phyloP scores from a whole-genome alignment of 305 asterid species.

The Fraxinus sp. region DNA sequence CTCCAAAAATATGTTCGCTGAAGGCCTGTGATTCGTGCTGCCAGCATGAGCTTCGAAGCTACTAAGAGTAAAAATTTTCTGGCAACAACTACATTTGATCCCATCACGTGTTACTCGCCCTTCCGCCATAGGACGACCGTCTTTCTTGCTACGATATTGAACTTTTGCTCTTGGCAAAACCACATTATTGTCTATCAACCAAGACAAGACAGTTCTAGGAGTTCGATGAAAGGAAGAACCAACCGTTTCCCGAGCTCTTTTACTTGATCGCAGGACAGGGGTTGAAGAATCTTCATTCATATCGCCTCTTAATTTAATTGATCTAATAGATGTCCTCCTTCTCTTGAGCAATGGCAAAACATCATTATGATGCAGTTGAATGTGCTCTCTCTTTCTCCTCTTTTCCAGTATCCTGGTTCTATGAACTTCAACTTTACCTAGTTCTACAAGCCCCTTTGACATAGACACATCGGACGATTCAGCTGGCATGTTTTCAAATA shows the following conservation, averaged over 20 bases:
- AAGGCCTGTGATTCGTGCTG: slow-evolving; percentile 55
- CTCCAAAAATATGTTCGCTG: slow-evolving; percentile 61
- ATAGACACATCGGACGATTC: slow-evolving; percentile 25
- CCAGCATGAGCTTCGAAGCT: slow-evolving; percentile 78
- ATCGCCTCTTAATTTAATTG: slow-evolving; percentile 28
- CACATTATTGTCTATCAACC: slow-evolving; percentile 68
- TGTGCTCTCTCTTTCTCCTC: slow-evolving; percentile 31
- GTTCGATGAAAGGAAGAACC: slow-evolving; percentile 45
- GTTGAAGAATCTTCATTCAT: slow-evolving; percentile 34
- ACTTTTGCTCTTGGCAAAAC: slow-evolving; percentile 64
- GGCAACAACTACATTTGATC: slow-evolving; percentile 78
- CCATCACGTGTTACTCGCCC: slow-evolving; percentile 82
- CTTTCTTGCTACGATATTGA: slow-evolving; percentile 41
- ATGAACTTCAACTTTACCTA: slow-evolving; percentile 25
- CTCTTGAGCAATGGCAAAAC: slow-evolving; percentile 29
- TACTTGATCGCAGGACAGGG: slow-evolving; percentile 40
- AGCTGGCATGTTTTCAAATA: slow-evolving; percentile 14
- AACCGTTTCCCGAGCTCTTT: slow-evolving; percentile 44
- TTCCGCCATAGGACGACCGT: slow-evolving; percentile 36
- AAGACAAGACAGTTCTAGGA: slow-evolving; percentile 67
- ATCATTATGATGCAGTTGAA: slow-evolving; percentile 22
- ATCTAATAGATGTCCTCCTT: slow-evolving; percentile 32
- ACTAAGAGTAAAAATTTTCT: slow-evolving; percentile 44
- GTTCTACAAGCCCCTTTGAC: slow-evolving; percentile 25
- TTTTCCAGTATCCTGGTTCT: slow-evolving; percentile 29